Percentiles rank a stretch among this genome's conserved stretches.
Evolutionary conservation across 768 basidiomycete genomes (phyloP).

Genomic region (Phanerochaete sordida): DNA sequence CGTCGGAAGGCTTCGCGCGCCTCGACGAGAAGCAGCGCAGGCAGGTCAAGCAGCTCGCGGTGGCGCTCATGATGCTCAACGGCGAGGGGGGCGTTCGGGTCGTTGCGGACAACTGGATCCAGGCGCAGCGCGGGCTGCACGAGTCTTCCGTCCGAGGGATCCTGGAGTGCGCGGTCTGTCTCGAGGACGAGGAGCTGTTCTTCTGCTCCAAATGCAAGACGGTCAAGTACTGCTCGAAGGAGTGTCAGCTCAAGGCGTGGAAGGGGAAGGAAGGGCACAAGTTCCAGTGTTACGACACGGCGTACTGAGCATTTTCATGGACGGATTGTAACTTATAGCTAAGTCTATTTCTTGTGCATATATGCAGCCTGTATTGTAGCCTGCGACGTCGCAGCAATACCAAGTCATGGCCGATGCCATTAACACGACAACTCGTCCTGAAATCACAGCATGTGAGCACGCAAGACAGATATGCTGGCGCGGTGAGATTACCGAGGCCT

Average conservation of each 20-base stretch:
- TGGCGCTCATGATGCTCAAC: not conserved
- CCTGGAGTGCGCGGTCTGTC: not conserved
- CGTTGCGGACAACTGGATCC: not conserved
- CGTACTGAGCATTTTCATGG: not conserved
- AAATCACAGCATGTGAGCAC: no score
- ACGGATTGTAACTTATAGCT: not conserved
- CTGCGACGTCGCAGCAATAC: no score
- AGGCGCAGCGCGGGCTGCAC: not conserved
- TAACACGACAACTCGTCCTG: no score
- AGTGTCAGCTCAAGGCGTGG: slow-evolving; percentile 1
- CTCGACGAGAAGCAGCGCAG: not conserved
- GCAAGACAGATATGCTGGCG: no score
- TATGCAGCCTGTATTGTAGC: no score
- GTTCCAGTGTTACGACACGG: not conserved
- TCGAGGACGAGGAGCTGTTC: not conserved
- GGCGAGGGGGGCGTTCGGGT: not conserved
- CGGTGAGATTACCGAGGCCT: no score
- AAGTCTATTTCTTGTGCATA: not conserved
- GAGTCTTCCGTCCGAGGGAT: not conserved
- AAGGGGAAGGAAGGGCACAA: not conserved
- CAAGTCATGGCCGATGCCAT: no score
- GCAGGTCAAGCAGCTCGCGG: not conserved
- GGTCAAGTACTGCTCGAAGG: not conserved
- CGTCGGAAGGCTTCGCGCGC: not conserved
- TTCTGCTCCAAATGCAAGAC: slow-evolving; percentile 8